These are phyloP conservation scores for Eragrostis curvula DNA, from an alignment of 176 grass and related monocot species.

Conservation along the genomic window DNA sequence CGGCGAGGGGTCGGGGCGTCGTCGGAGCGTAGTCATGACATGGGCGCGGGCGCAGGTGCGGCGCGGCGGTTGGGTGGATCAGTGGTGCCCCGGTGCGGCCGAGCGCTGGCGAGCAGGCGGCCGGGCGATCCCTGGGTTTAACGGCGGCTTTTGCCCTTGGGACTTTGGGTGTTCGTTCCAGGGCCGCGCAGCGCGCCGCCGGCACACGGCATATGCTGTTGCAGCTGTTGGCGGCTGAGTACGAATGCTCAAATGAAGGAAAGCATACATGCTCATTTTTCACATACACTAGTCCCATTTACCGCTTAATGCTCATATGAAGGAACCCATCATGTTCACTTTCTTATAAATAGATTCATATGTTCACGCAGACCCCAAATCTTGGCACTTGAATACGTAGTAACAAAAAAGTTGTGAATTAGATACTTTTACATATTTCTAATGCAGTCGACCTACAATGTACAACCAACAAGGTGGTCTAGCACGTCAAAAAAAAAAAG, in stretches of 20 bases:
- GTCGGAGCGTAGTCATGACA: constrained; percentile 54
- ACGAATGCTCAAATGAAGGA: no score
- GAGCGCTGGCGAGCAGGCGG: neutral
- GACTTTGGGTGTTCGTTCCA: no score
- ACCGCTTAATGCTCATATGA: neutral
- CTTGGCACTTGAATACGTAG: neutral
- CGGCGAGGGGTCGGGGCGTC: constrained; percentile 26
- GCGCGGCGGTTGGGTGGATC: neutral
- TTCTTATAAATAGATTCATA: no score
- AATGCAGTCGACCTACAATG: neutral
- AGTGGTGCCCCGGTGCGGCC: neutral
- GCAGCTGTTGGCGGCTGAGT: no score
- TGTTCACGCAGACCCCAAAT: neutral
- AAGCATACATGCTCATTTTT: no score
- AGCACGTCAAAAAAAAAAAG: no score
- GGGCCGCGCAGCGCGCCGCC: no score
- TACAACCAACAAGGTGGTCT: neutral
- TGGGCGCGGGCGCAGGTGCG: neutral
- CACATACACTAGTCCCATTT: no score
- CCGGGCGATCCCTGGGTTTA: neutral
- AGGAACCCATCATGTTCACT: neutral
- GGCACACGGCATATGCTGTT: no score
- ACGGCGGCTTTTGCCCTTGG: no score
- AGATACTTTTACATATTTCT: neutral
- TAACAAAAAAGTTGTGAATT: neutral